A percentile compares a stretch with the other conserved stretches of the same genome.
These are phyloP conservation scores for sweet orange (Citrus sinensis) DNA, from an alignment of 345 rosid genomes.

Conservation along the genomic window DNA sequence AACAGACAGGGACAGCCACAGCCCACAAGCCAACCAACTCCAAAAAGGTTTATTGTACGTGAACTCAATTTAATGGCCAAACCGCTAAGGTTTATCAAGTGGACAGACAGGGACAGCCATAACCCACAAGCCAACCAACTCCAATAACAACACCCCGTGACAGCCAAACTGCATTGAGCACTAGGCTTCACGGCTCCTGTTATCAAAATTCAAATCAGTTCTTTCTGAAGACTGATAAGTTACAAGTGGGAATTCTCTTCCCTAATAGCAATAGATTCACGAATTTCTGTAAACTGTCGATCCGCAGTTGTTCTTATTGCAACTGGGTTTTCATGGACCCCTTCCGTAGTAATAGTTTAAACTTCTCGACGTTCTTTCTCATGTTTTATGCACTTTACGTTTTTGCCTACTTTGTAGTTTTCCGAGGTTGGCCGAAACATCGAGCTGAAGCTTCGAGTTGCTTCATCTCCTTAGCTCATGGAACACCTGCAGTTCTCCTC, in stretches of 20 bases:
- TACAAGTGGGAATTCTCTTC: neutral
- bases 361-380: constrained; percentile 33
- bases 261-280: neutral
- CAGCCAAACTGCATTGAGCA: too few relatives aligned
- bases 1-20: too few relatives aligned
- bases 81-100: neutral
- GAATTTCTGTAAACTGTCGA: neutral
- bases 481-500: constrained; percentile 66
- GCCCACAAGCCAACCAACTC: too few relatives aligned
- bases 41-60: neutral
- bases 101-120: too few relatives aligned
- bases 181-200: too few relatives aligned
- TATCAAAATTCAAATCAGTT: too few relatives aligned
- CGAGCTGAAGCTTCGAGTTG: constrained; percentile 71
- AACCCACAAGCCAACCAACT: too few relatives aligned
- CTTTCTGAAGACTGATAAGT: too few relatives aligned
- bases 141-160: too few relatives aligned
- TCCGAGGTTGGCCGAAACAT: constrained; percentile 58
- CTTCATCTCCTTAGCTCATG: constrained; percentile 70
- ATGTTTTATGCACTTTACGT: constrained; percentile 45
- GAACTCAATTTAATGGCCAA: neutral
- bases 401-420: constrained; percentile 41
- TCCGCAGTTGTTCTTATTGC: too few relatives aligned
- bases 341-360: constrained; percentile 11
- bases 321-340: constrained; percentile 25